phyloP scores from a whole-genome alignment of 2,329 filamentous ascomycete species.

The Myriangium duriaei region DNA sequence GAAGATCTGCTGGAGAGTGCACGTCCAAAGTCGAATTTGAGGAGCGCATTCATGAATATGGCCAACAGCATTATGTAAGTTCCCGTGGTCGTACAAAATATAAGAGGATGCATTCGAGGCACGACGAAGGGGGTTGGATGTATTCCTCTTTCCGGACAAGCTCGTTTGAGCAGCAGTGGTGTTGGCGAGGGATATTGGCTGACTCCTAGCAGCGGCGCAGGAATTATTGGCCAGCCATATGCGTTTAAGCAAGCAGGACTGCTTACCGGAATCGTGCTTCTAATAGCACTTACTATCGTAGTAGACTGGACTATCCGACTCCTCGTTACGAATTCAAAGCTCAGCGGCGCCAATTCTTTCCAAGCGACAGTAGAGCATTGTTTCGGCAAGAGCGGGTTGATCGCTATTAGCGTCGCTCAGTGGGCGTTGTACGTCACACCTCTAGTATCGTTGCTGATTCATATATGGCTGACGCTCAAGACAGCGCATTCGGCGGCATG shows the following conservation, averaged over 20 bases:
- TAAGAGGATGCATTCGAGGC: too few species aligned
- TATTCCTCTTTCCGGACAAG: too few species aligned
- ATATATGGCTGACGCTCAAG: too few species aligned
- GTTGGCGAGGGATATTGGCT: too few species aligned
- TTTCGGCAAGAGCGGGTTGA: constrained; percentile 74
- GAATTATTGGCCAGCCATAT: constrained; percentile 74
- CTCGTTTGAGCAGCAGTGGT: too few species aligned
- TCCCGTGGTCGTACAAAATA: background rate
- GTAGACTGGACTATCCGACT: constrained; percentile 97
- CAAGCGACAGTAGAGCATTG: constrained; percentile 94
- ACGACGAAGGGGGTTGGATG: background rate
- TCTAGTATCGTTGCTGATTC: too few species aligned
- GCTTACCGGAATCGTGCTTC: constrained; percentile 62
- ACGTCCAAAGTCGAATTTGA: constrained; percentile 72
- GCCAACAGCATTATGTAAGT: constrained; percentile 83
- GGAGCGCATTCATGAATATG: constrained; percentile 98
- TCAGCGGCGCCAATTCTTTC: constrained; percentile 86
- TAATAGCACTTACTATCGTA: constrained; percentile 66
- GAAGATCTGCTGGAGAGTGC: constrained; percentile 48
- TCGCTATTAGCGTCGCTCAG: constrained; percentile 84
- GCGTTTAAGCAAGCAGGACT: constrained; percentile 90
- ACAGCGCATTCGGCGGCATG: constrained; percentile 87
- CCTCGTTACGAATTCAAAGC: constrained; percentile 94
- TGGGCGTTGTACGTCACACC: constrained; percentile 61
- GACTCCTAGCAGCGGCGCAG: constrained; percentile 49